Base-by-base conservation (phyloP, 352 stramenopile genomes). In the Peronospora destructor region DNA sequence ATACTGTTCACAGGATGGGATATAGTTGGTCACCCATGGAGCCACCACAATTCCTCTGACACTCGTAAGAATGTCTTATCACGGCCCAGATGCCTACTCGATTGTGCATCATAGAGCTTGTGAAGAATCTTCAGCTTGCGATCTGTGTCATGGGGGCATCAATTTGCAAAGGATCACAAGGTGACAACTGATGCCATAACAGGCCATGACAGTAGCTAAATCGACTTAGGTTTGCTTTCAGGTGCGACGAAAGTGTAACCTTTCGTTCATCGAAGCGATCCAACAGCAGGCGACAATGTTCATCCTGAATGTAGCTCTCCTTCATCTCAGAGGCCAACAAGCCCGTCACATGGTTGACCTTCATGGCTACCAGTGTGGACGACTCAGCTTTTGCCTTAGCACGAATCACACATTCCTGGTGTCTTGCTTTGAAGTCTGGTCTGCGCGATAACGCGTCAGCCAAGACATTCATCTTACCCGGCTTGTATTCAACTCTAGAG, bases 31-130 rank as follows among this genome's bases (percentile, higher is more conserved):
- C n/a, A n/a, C n/a, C n/a, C n/a, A n/a, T n/a, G n/a, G n/a, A n/a
- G n/a, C n/a, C n/a, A n/a, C n/a, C n/a, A n/a, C n/a, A n/a, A n/a
- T n/a, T n/a, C n/a, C n/a, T n/a, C n/a, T n/a, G n/a, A n/a, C n/a
- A 9, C 40, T 33, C 26, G 49, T 41, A 50, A n/a, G 28, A 23
- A 23, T 23, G 19, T n/a, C 26, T 30, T 39, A 9, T 39, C n/a
- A 39, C 34, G 34, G n/a, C 2, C n/a, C n/a, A 39, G 5, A 19
- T 21, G 34, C 34, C 8, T 8, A 39, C 34, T 39, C 1, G n/a
- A 21, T 19, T 3, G 34, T 5, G 34, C 34, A 21, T 39, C 34
- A 39, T 39, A 8, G 12, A 14, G 10, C n/a, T 39, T 8, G 34
- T 19, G 34, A 21, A 39, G 34, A 11, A 19, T 39, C n/a, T 12